Evolutionary conservation across 2,329 filamentous ascomycete genomes (phyloP), one percentile per base, ranked within the genome.

Genomic region (Claviceps purpurea): DNA sequence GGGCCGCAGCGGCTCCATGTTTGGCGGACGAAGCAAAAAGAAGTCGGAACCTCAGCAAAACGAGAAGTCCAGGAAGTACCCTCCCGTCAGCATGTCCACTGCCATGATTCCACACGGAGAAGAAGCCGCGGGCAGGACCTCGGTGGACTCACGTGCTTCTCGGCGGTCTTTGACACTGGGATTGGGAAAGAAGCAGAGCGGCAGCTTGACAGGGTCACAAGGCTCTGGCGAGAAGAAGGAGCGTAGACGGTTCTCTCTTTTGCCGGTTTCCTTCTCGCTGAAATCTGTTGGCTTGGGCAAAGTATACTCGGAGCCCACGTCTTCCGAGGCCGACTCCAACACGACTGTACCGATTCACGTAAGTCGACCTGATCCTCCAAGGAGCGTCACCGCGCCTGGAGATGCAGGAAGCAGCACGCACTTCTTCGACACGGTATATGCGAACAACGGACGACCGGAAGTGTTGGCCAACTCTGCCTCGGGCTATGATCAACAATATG

Each of bases 81-180:
- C 91, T 52, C 91, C 91, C 4, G 86, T 91, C 47, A 95, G 89
- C 71, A 94, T 96, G 89, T 80, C 85, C 56, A 84, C 85, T 56
- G 74, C 81, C 2, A 79, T 85, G 66, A 11, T 11, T 11, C 72
- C 79, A 5, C 76, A 76, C 47, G 74, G 73, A 38, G 79, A 81
- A 41, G 73, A 77, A 50, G 68, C 74, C 13, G 61, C 59, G 5
- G 59, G 62, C 1, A 74, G 85, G 47, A 73, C 74, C 42, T 90
- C 86, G 1, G 79, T 87, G 61, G 87, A 90, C 58, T 89, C 84
- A 3, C 73, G 73, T 56, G 70, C 70, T 18, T 81, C 80, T 37
- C 78, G 85, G 24, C 79, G 84, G 46, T 89, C 85, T 0, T 84
- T 87, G 62, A 84, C 84, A 1, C 70, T 86, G 47, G 81, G 79